Base-by-base conservation (phyloP, 441 rosid genomes). In the Cnidoscolus chayamansa region DNA sequence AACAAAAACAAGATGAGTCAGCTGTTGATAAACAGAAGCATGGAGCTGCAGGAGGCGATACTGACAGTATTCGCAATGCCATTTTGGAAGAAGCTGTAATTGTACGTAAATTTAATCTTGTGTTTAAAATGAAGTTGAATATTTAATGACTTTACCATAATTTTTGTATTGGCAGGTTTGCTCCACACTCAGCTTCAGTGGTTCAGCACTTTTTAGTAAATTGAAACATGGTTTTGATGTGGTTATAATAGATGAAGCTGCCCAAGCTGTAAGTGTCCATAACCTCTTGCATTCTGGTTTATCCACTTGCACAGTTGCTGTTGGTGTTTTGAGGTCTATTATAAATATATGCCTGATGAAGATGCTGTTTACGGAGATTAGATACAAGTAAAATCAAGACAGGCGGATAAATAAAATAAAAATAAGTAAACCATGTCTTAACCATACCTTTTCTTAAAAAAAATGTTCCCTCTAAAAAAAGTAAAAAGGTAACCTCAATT, bases 201-300 rank as follows among this genome's bases (percentile, higher is more conserved):
- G 98, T 70, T 91, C 98, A 0, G 71, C 88, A 67, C 81, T 89
- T 74, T 89, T 95, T 67, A 78, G 89, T 61, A 92, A 87, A 81
- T 71, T 81, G 72, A 90, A 64, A 70, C 90, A 86, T 69, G 85
- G 90, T 80, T 95, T 92, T 67, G 99, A 95, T 88, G 92, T 95
- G 54, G 99, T 92, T 76, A 92, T 95, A 64, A 90, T 95, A 56
- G 99, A 95, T 77, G 98, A 95, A 85, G 98, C 98, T 77, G 99
- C 99, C 72, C 98, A 92, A 86, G 99, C 98, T 80, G 99, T 92
- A 83, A 86, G 94, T 77, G 65, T 63, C 70, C 59, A 12, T 10
- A 9, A 56, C 47, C 7, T 55, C 50, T 55, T 72, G 20, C 47
- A 25, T 65, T 79, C 20, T 55, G 57, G 54, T 74, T 63, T 69